Evolutionary conservation across 306 rosid species (phyloP), one percentile per base, ranked within the genome.

Genomic region (Vigna reflexopilosa): DNA sequence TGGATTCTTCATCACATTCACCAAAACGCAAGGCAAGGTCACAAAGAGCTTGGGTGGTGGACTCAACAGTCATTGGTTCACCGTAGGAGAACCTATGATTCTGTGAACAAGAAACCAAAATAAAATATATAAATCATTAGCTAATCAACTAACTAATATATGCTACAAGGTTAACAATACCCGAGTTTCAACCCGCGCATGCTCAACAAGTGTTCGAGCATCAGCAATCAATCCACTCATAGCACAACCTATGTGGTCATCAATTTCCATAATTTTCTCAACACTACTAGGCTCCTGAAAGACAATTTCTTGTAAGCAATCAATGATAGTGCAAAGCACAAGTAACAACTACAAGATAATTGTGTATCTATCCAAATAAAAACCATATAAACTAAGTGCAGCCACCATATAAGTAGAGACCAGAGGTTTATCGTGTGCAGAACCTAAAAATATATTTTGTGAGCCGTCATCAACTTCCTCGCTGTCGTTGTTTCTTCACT

Each of bases 161-260:
- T 61, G 42, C 15, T 22, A 54, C 19, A 20, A 59, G 19, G 59
- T 52, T 16, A 73, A 83, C 49, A 63, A 15, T 70, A 91, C 99
- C 89, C 93, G 99, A 81, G 98, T 95, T 83, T 95, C 98, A 67
- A 95, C 98, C 8, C 97, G 90, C 34, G 98, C 98, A 86, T 95
- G 98, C 85, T 95, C 98, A 89, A 95, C 99, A 63, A 95, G 99
- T 36, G 98, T 95, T 69, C 96, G 93, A 15, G 99, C 99, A 88
- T 95, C 99, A 70, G 98, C 99, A 92, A 95, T 93, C 83, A 95
- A 80, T 77, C 97, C 99, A 79, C 97, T 95, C 98, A 95, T 95
- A 32, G 99, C 99, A 72, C 99, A 93, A 55, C 99, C 99, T 9
- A 95, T 86, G 72, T 95, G 99, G 36, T 85, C 96, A 77, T 95